Percentiles rank a stretch among this genome's conserved stretches.
Conservation (phyloP, 805 yeast species). For the Candida bentonensis region DNA sequence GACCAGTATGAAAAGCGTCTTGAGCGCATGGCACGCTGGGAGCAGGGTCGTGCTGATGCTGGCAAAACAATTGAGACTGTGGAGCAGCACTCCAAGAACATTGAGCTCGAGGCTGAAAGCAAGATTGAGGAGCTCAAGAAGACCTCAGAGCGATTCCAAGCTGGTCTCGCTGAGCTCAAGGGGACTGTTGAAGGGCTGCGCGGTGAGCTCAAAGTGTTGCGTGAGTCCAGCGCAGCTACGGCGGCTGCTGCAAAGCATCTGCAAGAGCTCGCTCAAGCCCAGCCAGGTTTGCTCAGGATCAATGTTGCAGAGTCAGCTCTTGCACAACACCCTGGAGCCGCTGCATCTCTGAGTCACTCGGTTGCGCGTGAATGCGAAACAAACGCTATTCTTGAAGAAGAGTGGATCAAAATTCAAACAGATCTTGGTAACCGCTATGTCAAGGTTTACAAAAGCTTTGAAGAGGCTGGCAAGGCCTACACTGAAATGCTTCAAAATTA, state of each 20-base stretch:
- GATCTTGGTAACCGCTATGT: constrained; percentile 23
- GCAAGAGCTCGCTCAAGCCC: constrained; percentile 7
- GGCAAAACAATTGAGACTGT: constrained; percentile 2
- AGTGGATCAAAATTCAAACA: constrained; percentile 23
- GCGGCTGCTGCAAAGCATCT: not conserved
- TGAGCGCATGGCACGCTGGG: constrained; percentile 10
- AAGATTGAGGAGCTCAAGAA: constrained; percentile 7
- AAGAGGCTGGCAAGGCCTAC: constrained; percentile 16
- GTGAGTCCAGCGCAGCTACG: not conserved
- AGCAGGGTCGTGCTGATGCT: constrained; percentile 9
- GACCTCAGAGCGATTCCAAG: constrained; percentile 4
- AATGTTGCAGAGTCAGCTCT: constrained; percentile 5
- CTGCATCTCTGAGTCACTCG: constrained; percentile 9
- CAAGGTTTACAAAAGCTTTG: constrained; percentile 19
- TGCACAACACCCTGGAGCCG: constrained; percentile 6
- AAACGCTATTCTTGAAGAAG: constrained; percentile 19
- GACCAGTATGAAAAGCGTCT: constrained; percentile 8
- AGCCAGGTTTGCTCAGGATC: constrained; percentile 6
- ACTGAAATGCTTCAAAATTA: constrained; percentile 5
- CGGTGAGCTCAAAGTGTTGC: not conserved
- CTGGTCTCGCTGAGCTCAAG: constrained; percentile 3
- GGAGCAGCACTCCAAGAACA: constrained; percentile 4
- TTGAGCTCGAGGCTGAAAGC: constrained; percentile 6
- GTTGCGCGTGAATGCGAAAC: constrained; percentile 13
- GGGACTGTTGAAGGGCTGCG: not conserved